Evolutionary conservation across 306 rosid genomes (phyloP), one percentile per base, ranked within the genome.

Genomic region (Glycine soja): DNA sequence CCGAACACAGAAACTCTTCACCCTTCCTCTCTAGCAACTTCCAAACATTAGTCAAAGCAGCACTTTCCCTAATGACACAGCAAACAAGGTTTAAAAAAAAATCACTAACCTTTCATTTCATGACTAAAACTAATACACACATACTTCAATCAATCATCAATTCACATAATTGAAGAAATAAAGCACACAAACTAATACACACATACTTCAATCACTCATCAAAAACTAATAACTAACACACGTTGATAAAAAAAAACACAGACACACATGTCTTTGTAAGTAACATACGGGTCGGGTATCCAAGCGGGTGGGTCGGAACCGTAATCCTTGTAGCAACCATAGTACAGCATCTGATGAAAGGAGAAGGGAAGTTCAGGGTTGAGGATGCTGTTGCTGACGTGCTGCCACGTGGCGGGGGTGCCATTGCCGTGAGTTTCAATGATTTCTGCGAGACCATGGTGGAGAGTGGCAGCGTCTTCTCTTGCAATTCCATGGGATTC

Each of bases 301-400:
- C 99, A 95, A 68, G 97, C 96, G 32, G 96, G 97, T 3, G 98
- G 98, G 84, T 95, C 98, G 24, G 93, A 79, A 40, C 99, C 99
- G 74, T 67, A 91, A 81, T 82, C 81, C 67, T 52, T 82, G 82
- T 77, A 93, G 91, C 97, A 93, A 2, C 86, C 87, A 68, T 90
- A 88, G 85, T 88, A 95, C 77, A 95, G 5, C 96, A 91, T 88
- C 85, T 87, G 99, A 84, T 95, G 99, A 66, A 93, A 78, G 52
- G 95, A 86, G 88, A 95, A 95, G 30, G 99, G 97, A 0, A 88
- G 91, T 42, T 91, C 82, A 2, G 99, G 97, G 32, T 12, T 79
- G 76, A 95, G 99, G 30, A 95, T 3, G 30, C 43, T 85, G 71
- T 11, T 78, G 42, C 87, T 82, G 90, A 95, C 90, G 50, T 16